phyloP scores from a whole-genome alignment of 768 basidiomycete species.

The Tylopilus sp. region DNA sequence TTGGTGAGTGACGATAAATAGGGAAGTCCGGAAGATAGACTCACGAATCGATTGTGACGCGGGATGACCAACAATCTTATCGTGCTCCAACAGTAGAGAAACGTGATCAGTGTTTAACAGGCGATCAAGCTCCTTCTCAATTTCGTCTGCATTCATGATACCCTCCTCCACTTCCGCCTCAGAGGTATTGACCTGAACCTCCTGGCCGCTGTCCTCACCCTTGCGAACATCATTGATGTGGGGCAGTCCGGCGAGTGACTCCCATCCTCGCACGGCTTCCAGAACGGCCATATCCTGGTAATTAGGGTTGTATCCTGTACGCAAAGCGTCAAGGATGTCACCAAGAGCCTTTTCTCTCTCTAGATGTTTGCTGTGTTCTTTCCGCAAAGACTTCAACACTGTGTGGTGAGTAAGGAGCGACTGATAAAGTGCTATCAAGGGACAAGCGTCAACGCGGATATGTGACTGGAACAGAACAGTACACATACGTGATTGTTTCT shows the following conservation, averaged over 20 bases:
- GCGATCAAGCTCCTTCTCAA: constrained; percentile 54
- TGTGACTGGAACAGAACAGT: background rate
- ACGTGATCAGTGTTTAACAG: constrained; percentile 68
- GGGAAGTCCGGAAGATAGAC: constrained; percentile 23
- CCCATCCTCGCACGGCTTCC: constrained; percentile 94
- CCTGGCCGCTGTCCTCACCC: constrained; percentile 37
- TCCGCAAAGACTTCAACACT: constrained; percentile 74
- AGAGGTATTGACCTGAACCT: constrained; percentile 18
- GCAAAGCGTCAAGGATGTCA: constrained; percentile 76
- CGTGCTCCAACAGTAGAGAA: constrained; percentile 72
- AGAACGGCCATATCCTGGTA: constrained; percentile 99
- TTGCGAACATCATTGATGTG: constrained; percentile 69
- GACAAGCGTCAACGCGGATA: background rate
- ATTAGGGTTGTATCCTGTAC: constrained; percentile 92
- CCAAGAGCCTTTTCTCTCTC: constrained; percentile 76
- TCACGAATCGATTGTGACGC: constrained; percentile 52
- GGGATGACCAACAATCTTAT: constrained; percentile 57
- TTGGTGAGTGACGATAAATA: background rate
- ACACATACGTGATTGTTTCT: constrained; percentile 79
- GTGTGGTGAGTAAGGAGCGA: constrained; percentile 69
- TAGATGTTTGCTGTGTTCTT: constrained; percentile 66
- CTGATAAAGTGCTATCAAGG: constrained; percentile 67
- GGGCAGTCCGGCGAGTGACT: constrained; percentile 64
- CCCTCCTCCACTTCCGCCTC: constrained; percentile 49
- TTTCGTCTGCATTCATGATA: constrained; percentile 55